These are phyloP conservation scores for Niveomyces coronatus DNA, from an alignment of 2,329 filamentous ascomycete species.

Conservation along the genomic window DNA sequence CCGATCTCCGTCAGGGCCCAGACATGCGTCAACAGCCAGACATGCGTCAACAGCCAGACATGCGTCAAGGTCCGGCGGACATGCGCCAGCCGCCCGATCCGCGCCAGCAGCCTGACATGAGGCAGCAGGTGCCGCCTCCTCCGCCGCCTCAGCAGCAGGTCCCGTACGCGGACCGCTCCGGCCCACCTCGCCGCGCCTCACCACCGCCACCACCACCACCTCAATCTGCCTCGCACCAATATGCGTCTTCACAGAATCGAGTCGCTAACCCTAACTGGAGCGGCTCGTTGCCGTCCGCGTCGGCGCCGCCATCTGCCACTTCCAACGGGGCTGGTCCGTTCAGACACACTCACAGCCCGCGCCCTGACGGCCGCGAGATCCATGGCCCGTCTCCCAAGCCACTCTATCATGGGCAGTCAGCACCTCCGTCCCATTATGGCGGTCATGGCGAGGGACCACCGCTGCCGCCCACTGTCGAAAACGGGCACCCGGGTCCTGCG, in stretches of 20 bases:
- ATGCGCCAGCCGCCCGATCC: conserved; percentile 28
- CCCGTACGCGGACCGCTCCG: conserved; percentile 7
- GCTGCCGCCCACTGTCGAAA: conserved; percentile 55
- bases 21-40: not conserved
- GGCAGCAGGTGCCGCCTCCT: conserved; percentile 2
- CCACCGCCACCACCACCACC: too few relatives aligned
- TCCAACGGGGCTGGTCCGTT: conserved; percentile 57
- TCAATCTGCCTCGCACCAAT: conserved; percentile 36
- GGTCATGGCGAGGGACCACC: conserved; percentile 55
- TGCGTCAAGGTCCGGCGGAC: not conserved
- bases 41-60: not conserved
- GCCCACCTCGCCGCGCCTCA: conserved; percentile 14
- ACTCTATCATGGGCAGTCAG: conserved; percentile 68
- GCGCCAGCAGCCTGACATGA: conserved; percentile 41
- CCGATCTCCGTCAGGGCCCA: not conserved
- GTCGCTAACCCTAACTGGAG: conserved; percentile 50
- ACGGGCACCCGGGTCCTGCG: conserved; percentile 32
- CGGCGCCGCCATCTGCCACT: conserved; percentile 30
- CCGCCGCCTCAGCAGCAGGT: conserved; percentile 2
- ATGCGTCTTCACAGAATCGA: conserved; percentile 42
- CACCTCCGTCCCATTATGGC: conserved; percentile 43
- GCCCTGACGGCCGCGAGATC: conserved; percentile 65
- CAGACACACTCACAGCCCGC: conserved; percentile 60
- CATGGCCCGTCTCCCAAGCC: conserved; percentile 85
- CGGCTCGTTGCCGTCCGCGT: conserved; percentile 38